phyloP scores from a whole-genome alignment of 2,329 filamentous ascomycete genomes.

The Fusarium robinianum region DNA sequence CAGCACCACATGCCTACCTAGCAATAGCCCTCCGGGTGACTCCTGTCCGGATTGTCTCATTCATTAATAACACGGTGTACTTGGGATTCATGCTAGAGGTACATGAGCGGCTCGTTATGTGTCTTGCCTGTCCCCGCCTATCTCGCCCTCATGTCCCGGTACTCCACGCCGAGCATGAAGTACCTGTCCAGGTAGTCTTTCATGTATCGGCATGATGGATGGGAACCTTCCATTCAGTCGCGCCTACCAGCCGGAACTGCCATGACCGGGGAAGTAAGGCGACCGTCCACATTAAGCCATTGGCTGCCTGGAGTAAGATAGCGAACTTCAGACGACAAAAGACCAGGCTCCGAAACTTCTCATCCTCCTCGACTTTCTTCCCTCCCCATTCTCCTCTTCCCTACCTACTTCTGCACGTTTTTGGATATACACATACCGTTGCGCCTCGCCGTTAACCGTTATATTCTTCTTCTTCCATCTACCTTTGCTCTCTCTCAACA shows the following conservation, averaged over 20 bases:
- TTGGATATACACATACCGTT: no score
- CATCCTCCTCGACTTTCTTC: conserved; percentile 8
- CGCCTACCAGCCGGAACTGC: conserved; percentile 15
- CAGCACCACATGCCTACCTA: conserved; percentile 8
- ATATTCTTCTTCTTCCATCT: conserved; percentile 16
- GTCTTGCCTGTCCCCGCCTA: not conserved
- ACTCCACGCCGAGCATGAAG: conserved; percentile 10
- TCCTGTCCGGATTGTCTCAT: conserved; percentile 7
- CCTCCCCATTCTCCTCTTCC: conserved; percentile 1
- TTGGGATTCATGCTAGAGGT: conserved; percentile 12
- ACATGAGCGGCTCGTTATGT: conserved; percentile 10
- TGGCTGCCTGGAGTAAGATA: conserved; percentile 36
- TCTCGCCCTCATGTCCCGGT: conserved; percentile 3
- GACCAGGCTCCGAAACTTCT: conserved; percentile 22
- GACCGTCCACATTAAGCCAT: conserved; percentile 20
- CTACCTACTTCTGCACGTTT: no score
- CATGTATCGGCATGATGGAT: no score
- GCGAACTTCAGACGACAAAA: conserved; percentile 32
- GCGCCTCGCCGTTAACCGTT: no score
- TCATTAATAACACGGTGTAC: no score
- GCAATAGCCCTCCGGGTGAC: conserved; percentile 13
- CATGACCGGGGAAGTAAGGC: no score
- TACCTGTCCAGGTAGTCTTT: conserved; percentile 10
- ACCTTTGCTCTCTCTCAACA: not conserved
- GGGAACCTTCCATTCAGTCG: conserved; percentile 7